Evolutionary conservation across 2,329 filamentous ascomycete species (phyloP).

Genomic region (Ophiostoma ulmi): DNA sequence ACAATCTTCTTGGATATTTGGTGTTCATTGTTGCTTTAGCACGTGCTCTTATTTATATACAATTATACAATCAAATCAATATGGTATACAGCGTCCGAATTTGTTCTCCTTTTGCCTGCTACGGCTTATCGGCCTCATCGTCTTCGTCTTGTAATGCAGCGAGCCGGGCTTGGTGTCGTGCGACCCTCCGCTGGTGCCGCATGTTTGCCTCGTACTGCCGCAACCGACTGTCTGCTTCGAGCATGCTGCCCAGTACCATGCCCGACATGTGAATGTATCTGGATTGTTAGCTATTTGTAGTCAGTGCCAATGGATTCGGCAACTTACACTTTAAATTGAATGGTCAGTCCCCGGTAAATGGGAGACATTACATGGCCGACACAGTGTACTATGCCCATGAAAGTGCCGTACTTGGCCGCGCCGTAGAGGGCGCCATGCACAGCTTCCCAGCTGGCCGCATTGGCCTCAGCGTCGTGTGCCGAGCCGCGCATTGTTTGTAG

Average conservation of each 20-base stretch:
- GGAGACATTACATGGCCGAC: constrained; percentile 62
- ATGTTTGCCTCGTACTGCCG: constrained; percentile 62
- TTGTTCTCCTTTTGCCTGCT: neutral
- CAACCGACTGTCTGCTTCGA: constrained; percentile 67
- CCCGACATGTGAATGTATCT: constrained; percentile 81
- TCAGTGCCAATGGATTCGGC: neutral
- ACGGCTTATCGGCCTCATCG: constrained; percentile 13
- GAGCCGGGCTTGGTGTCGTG: constrained; percentile 52
- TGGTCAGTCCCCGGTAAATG: constrained; percentile 64
- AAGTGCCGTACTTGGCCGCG: constrained; percentile 68
- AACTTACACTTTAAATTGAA: constrained; percentile 72
- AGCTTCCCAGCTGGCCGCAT: constrained; percentile 66
- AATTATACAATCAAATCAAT: constrained; percentile 1
- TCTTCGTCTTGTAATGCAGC: constrained; percentile 25
- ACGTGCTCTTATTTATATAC: neutral
- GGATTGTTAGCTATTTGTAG: constrained; percentile 15
- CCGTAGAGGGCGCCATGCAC: constrained; percentile 61
- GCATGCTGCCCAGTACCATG: constrained; percentile 73
- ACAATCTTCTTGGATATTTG: neutral
- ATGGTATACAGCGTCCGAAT: neutral
- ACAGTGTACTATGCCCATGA: constrained; percentile 56
- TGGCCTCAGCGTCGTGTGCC: constrained; percentile 61
- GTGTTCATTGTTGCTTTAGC: neutral
- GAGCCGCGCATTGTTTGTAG: constrained; percentile 44
- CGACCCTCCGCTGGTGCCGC: constrained; percentile 58